Evolutionary conservation across 192 early-diverging fungal species (phyloP).

Genomic region (Coemansia asiatica): DNA sequence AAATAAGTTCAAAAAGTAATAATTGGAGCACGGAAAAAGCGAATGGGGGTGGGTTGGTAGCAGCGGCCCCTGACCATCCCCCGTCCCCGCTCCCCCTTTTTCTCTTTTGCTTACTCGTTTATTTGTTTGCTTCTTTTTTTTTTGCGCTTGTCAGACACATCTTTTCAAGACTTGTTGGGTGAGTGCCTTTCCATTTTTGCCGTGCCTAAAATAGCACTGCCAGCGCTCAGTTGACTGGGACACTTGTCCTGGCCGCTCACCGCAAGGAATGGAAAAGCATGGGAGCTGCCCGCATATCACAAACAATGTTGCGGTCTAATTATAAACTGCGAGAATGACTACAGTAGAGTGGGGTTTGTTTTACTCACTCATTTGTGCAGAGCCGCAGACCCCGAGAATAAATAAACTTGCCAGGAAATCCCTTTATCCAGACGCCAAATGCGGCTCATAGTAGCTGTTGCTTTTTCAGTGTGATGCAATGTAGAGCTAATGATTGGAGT

Average conservation of each 20-base stretch:
- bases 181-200: background rate
- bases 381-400: background rate
- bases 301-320: background rate
- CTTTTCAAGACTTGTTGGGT: background rate
- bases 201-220: constrained; percentile 2
- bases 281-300: constrained; percentile 1
- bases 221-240: background rate
- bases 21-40: background rate
- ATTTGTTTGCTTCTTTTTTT: background rate
- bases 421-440: background rate
- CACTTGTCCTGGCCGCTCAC: background rate
- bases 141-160: background rate
- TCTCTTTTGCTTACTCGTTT: background rate
- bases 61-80: constrained; percentile 6
- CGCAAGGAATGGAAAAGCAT: background rate
- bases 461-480: background rate
- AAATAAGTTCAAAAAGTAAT: constrained; percentile 1
- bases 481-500: background rate
- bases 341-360: background rate
- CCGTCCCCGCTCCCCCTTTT: background rate
- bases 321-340: background rate
- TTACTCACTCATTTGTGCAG: background rate
- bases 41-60: background rate
- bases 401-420: background rate
- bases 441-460: background rate